Conservation (phyloP, 2,329 filamentous ascomycete genomes). For the Monilinia fructicola region DNA sequence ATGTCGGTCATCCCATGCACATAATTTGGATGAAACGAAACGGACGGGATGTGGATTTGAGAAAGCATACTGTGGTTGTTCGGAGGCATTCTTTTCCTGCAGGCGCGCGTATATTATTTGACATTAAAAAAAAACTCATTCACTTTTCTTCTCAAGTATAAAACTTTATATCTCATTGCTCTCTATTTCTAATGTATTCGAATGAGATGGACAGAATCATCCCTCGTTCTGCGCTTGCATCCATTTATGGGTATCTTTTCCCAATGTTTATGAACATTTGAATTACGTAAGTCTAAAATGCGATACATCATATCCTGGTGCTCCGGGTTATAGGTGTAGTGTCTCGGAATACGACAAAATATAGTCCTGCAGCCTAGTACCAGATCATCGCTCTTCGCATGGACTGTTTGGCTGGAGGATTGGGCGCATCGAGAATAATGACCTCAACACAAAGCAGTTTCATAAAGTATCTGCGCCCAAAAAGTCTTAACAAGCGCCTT, state of each 20-base stretch:
- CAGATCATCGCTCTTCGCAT: neutral
- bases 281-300: slow-evolving; percentile 17
- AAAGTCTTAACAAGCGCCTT: neutral
- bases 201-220: slow-evolving; percentile 10
- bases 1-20: slow-evolving; percentile 4
- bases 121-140: slow-evolving; percentile 18
- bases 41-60: slow-evolving; percentile 1
- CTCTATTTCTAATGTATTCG: slow-evolving; percentile 2
- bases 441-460: neutral
- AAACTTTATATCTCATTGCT: slow-evolving; percentile 9
- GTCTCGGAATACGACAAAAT: neutral
- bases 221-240: slow-evolving; percentile 4
- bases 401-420: neutral
- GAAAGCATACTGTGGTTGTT: slow-evolving; percentile 9
- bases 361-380: neutral
- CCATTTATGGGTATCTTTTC: slow-evolving; percentile 15
- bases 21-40: slow-evolving; percentile 12
- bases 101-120: slow-evolving; percentile 18
- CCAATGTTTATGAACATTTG: slow-evolving; percentile 15
- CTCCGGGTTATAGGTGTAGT: neutral
- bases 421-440: neutral
- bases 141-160: slow-evolving; percentile 19
- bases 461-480: too few species aligned
- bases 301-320: slow-evolving; percentile 12
- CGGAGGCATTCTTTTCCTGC: slow-evolving; percentile 16